Evolutionary conservation across 108 stramenopile genomes (phyloP), one percentile per base, ranked within the genome.

Genomic region (Nitzschia inconspicua): DNA sequence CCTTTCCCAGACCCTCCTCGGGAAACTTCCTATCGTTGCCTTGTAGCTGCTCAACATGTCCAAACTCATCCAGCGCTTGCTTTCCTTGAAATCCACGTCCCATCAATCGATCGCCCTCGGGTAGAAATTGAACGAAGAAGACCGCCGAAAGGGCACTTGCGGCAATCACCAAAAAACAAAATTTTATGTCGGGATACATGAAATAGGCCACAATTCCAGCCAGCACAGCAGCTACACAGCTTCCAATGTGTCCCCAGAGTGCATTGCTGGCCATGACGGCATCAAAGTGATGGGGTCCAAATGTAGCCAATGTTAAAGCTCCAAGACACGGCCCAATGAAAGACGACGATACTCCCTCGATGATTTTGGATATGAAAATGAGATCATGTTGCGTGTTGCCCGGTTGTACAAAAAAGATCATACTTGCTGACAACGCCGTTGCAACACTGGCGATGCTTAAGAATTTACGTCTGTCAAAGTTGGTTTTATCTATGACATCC

Each of bases 281-380:
- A 70, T 93, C 91, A 70, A 93, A 93, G n/a, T 75, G 62, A 36
- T 82, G 52, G 1, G 91, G 91, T 26, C 91, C 91, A 59, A 93
- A 93, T 44, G 70, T 75, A 37, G 88, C 82, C 73, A 83, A 50
- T 54, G 85, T 77, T 62, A 93, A 55, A 1, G 91, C 84, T 10
- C 82, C 86, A 27, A 93, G 54, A 69, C 91, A 93, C 18, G 91
- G 91, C 11, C 71, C 86, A 54, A 93, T 93, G 51, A 93, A 93
- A 6, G 79, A 81, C 18, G 86, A 80, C 10, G 88, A 63, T 10
- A 93, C 71, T 3, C 91, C 91, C 57, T 93, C 91, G 34, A 89
- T 72, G 14, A 89, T 50, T 56, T 93, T 93, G 34, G 88, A 78
- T 18, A 62, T 24, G 52, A 66, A 93, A 44, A 93, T 86, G n/a